phyloP scores from a whole-genome alignment of 225 moss, liverwort and hornwort species.

The Lunularia cruciata region DNA sequence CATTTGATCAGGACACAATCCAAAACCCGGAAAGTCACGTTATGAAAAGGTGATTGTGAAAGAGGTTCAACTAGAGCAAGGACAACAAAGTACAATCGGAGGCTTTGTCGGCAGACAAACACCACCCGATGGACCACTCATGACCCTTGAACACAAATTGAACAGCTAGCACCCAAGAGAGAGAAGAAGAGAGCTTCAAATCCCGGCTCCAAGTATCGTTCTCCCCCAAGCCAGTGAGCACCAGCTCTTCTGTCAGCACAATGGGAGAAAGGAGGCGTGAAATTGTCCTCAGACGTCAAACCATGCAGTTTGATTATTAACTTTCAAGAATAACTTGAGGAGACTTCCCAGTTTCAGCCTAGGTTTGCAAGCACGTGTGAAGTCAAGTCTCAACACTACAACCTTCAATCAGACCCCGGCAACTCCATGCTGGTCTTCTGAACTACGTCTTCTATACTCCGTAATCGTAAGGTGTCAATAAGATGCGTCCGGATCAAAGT shows the following conservation, averaged over 20 bases:
- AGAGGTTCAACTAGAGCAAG: neutral
- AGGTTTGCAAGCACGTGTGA: neutral
- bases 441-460: neutral
- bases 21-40: too few species aligned
- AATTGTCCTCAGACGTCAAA: constrained; percentile 9
- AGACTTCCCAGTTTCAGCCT: neutral
- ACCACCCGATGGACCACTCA: neutral
- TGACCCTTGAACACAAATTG: neutral
- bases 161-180: neutral
- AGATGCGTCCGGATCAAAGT: neutral
- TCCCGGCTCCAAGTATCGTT: constrained; percentile 20
- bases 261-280: constrained; percentile 12
- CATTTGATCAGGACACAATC: neutral
- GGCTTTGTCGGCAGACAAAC: neutral
- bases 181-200: constrained; percentile 18
- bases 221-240: constrained; percentile 20
- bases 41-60: too few species aligned
- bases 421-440: too few species aligned
- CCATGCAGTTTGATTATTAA: neutral
- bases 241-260: constrained; percentile 22
- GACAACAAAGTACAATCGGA: neutral
- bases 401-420: neutral
- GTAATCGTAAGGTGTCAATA: neutral
- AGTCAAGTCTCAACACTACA: neutral
- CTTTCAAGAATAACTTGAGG: neutral